phyloP scores from a whole-genome alignment of 495 filamentous ascomycete species.

The Trichoderma reesei region DNA sequence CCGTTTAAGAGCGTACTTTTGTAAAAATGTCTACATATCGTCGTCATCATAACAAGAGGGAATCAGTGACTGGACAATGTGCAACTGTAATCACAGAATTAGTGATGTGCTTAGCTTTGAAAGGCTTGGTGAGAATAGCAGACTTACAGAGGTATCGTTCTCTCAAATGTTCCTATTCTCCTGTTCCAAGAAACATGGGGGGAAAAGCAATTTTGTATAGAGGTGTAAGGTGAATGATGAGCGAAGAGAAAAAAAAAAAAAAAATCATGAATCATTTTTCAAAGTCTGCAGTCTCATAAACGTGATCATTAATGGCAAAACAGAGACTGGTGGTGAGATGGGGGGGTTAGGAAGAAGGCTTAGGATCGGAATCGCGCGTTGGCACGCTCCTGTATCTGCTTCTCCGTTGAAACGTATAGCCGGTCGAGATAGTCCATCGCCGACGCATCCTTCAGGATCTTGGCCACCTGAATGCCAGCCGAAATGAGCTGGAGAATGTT shows the following conservation, averaged over 20 bases:
- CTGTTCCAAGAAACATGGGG: slow-evolving; percentile 5
- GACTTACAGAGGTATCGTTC: background rate
- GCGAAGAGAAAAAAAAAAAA: slow-evolving; percentile 7
- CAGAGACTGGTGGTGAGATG: background rate
- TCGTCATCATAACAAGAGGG: background rate
- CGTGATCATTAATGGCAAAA: slow-evolving; percentile 8
- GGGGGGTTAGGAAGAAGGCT: background rate
- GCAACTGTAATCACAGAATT: background rate
- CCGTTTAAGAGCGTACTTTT: background rate
- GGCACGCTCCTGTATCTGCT: slow-evolving; percentile 57
- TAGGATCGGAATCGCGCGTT: slow-evolving; percentile 34
- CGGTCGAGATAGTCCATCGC: slow-evolving; percentile 73
- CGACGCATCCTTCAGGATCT: slow-evolving; percentile 69
- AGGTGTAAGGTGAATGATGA: no score
- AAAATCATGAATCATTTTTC: slow-evolving; percentile 14
- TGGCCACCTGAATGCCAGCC: slow-evolving; percentile 76
- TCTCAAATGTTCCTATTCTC: background rate
- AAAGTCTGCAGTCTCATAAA: slow-evolving; percentile 13
- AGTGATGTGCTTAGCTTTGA: background rate
- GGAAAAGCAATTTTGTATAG: no score
- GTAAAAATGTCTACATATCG: slow-evolving; percentile 5
- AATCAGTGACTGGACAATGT: background rate
- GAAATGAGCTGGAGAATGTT: slow-evolving; percentile 81
- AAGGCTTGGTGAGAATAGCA: background rate
- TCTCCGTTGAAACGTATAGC: slow-evolving; percentile 60